Evolutionary conservation across 352 stramenopile species (phyloP).

Genomic region (Halophytophthora polymorphica): DNA sequence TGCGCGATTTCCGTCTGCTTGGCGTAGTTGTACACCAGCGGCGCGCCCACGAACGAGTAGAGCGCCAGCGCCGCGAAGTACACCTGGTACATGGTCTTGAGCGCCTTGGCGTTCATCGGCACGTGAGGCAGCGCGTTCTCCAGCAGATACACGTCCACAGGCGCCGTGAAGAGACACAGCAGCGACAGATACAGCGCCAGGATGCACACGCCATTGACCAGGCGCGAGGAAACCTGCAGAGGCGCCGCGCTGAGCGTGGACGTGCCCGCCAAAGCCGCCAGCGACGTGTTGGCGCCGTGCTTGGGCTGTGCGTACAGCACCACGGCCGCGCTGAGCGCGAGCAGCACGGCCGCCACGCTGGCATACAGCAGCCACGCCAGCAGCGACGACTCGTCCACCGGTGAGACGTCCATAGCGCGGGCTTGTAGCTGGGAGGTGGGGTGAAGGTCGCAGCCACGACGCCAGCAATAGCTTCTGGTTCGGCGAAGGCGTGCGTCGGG

Average conservation of each 20-base stretch:
- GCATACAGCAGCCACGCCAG: slow-evolving; percentile 69
- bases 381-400: slow-evolving; percentile 33
- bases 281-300: slow-evolving; percentile 41
- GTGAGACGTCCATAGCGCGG: slow-evolving; percentile 14
- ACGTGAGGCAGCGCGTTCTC: slow-evolving; percentile 66
- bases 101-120: slow-evolving; percentile 44
- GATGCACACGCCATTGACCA: slow-evolving; percentile 70
- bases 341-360: slow-evolving; percentile 51
- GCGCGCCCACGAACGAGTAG: slow-evolving; percentile 70
- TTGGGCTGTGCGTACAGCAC: slow-evolving; percentile 70
- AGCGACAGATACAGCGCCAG: slow-evolving; percentile 66
- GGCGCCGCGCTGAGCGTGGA: slow-evolving; percentile 58
- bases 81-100: slow-evolving; percentile 66
- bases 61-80: slow-evolving; percentile 60
- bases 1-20: slow-evolving; percentile 83
- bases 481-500: neutral
- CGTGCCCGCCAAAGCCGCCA: slow-evolving; percentile 49
- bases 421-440: neutral
- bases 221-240: slow-evolving; percentile 61
- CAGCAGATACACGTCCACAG: slow-evolving; percentile 76
- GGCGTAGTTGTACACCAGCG: slow-evolving; percentile 80
- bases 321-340: slow-evolving; percentile 46
- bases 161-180: slow-evolving; percentile 73
- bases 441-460: neutral
- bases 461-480: neutral